Evolutionary conservation across 176 grass and related monocot species (phyloP).

Genomic region (Lolium perenne): DNA sequence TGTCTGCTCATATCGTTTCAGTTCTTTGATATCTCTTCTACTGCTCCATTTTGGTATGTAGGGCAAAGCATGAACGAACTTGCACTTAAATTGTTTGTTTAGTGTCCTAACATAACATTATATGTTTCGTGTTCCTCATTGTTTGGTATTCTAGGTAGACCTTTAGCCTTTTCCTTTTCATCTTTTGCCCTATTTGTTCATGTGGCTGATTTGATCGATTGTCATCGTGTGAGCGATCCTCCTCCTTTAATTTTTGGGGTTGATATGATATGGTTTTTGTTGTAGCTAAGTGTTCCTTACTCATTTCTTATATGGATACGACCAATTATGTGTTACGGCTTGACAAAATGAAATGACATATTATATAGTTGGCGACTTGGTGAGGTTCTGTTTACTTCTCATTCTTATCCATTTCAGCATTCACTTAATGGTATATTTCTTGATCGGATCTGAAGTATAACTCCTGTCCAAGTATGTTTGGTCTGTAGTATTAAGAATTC

Average conservation of each 20-base stretch:
- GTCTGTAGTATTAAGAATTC: background rate
- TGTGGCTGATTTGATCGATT: constrained; percentile 10
- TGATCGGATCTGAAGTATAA: background rate
- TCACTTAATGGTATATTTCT: background rate
- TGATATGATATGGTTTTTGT: background rate
- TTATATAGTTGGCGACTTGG: background rate
- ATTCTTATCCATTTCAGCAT: background rate
- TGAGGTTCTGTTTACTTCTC: background rate
- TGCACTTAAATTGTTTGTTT: background rate
- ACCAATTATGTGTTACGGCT: background rate
- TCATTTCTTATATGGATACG: no score
- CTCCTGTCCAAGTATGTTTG: background rate
- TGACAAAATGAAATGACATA: background rate
- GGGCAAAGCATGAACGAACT: no score
- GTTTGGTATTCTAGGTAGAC: constrained; percentile 4
- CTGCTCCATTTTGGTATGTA: no score
- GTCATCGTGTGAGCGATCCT: background rate
- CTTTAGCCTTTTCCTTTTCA: background rate
- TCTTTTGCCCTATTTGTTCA: background rate
- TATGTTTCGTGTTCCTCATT: background rate
- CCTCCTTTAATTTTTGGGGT: background rate
- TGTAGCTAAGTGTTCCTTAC: background rate
- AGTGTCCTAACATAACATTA: background rate
- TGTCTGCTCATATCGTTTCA: no score
- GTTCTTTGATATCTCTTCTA: no score